Conservation (phyloP, 192 early-diverging fungal species). For the Podila verticillata region DNA sequence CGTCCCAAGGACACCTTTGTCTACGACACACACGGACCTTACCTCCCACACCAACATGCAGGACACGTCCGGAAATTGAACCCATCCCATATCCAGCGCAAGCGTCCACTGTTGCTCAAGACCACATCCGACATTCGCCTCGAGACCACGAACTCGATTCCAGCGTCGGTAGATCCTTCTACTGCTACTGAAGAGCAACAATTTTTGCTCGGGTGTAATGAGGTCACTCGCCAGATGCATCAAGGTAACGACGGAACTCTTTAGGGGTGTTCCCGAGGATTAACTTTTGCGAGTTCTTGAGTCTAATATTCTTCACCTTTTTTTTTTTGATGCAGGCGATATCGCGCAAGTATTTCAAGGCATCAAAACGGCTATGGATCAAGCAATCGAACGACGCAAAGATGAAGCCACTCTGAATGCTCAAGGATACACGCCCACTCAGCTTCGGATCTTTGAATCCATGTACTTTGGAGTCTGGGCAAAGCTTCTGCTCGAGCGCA, state of each 20-base stretch:
- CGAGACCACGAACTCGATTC: not conserved
- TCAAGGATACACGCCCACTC: not conserved
- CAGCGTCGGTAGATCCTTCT: not conserved
- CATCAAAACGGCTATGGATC: not conserved
- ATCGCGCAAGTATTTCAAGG: not conserved
- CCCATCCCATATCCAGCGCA: constrained; percentile 11
- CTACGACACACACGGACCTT: constrained; percentile 5
- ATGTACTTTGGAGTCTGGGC: constrained; percentile 31
- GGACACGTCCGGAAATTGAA: constrained; percentile 9
- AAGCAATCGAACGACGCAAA: not conserved
- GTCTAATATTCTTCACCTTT: not conserved
- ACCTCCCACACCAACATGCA: constrained; percentile 15
- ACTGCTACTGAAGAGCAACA: not conserved
- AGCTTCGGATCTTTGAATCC: constrained; percentile 16
- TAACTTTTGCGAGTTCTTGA: not conserved
- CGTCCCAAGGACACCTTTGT: constrained; percentile 12
- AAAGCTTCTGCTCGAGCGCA: constrained; percentile 22
- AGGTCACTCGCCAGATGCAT: constrained; percentile 20
- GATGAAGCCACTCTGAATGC: not conserved
- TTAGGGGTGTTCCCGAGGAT: not conserved
- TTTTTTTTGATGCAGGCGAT: not conserved
- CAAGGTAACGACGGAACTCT: constrained; percentile 14
- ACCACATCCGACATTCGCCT: constrained; percentile 12
- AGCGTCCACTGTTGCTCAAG: constrained; percentile 9
- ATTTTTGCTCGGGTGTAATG: constrained; percentile 21